Percentiles rank a stretch among this genome's conserved stretches.
These are phyloP conservation scores for Stylosanthes scabra DNA, from an alignment of 331 rosid species.

Conservation along the genomic window DNA sequence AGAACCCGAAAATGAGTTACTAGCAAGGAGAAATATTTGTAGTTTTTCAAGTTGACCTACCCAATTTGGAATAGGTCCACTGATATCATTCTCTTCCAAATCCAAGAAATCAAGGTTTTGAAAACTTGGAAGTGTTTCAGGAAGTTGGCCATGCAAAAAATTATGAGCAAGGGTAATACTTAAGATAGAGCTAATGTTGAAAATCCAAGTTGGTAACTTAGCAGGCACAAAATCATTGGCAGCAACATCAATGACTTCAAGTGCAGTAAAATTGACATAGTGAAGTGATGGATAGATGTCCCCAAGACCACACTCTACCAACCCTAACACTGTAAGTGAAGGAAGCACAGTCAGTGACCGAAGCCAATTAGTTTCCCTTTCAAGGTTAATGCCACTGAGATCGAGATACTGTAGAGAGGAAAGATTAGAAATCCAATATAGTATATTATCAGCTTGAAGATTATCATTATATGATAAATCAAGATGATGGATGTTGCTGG, in stretches of 20 bases:
- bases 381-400: background rate
- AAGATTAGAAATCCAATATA: background rate
- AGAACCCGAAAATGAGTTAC: background rate
- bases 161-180: background rate
- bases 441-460: background rate
- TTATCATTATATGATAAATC: conserved; percentile 21
- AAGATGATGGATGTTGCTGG: background rate
- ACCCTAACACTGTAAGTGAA: conserved; percentile 23
- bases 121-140: background rate
- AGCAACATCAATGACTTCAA: background rate
- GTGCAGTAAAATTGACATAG: conserved; percentile 27
- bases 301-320: background rate
- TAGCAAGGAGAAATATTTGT: background rate
- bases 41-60: conserved; percentile 13
- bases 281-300: conserved; percentile 1
- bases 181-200: conserved; percentile 21
- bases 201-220: conserved; percentile 13
- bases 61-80: conserved; percentile 12
- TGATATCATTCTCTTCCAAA: background rate
- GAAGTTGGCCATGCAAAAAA: background rate
- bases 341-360: conserved; percentile 14
- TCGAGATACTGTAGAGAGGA: conserved; percentile 24
- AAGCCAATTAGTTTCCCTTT: conserved; percentile 30
- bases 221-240: background rate
- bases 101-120: background rate